phyloP scores from a whole-genome alignment of 176 grass and related monocot genomes.

The maize (Zea mays) region DNA sequence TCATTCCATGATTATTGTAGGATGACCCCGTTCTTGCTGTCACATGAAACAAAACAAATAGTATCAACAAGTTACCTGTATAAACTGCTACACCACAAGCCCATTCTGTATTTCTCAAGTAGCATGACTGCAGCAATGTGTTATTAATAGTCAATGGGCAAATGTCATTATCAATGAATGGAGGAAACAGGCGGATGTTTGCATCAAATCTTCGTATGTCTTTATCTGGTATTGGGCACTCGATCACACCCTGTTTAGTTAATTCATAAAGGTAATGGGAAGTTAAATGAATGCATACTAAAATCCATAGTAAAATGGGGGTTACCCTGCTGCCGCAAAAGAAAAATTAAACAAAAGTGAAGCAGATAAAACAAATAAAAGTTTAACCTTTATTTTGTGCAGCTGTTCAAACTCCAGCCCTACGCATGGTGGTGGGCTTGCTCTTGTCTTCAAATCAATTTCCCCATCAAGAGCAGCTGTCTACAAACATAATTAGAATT shows the following conservation, averaged over 20 bases:
- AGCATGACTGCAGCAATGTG: slow-evolving; percentile 93
- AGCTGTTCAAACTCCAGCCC: slow-evolving; percentile 80
- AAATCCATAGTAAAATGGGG: background rate
- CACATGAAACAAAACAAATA: background rate
- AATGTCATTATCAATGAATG: slow-evolving; percentile 91
- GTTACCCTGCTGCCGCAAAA: background rate
- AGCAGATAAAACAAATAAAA: slow-evolving; percentile 11
- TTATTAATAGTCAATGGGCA: slow-evolving; percentile 92
- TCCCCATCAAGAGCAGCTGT: slow-evolving; percentile 97
- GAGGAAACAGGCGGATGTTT: slow-evolving; percentile 95
- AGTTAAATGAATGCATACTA: slow-evolving; percentile 27
- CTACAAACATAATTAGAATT: slow-evolving; percentile 53
- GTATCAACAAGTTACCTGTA: slow-evolving; percentile 56
- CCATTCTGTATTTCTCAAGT: slow-evolving; percentile 98
- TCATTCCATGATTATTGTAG: background rate
- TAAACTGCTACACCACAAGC: slow-evolving; percentile 97
- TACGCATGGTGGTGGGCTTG: slow-evolving; percentile 67
- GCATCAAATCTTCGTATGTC: slow-evolving; percentile 98
- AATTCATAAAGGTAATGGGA: slow-evolving; percentile 37
- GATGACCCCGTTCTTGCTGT: background rate
- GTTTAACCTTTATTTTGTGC: slow-evolving; percentile 84
- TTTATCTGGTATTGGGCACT: slow-evolving; percentile 86
- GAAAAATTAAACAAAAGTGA: slow-evolving; percentile 25
- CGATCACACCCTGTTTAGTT: slow-evolving; percentile 83
- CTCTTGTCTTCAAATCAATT: slow-evolving; percentile 90